Evolutionary conservation across 106 monocot genomes (phyloP).

Genomic region (Acorus gramineus): DNA sequence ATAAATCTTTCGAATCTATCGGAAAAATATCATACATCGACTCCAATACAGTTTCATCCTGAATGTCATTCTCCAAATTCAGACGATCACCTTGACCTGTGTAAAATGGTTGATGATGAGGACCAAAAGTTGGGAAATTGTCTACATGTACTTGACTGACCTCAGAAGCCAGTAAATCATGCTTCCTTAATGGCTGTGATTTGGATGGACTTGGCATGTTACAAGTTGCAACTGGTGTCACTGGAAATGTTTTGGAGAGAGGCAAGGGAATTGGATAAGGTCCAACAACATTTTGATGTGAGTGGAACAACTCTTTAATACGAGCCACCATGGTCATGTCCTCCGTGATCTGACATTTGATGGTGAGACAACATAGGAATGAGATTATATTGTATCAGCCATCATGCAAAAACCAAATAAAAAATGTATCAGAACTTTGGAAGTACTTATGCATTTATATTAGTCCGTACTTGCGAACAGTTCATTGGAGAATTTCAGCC

Average conservation of each 20-base stretch:
- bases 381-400: neutral
- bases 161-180: neutral
- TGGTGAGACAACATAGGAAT: neutral
- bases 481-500: no score
- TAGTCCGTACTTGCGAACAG: no score
- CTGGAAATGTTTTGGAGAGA: neutral
- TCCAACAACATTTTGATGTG: conserved; percentile 12
- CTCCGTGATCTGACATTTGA: conserved; percentile 25
- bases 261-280: neutral
- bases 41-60: neutral
- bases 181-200: neutral
- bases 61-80: neutral
- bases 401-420: no score
- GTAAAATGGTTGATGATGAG: conserved; percentile 2
- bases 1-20: conserved; percentile 6
- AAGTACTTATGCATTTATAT: no score
- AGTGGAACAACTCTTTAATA: conserved; percentile 33
- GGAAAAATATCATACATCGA: conserved; percentile 10
- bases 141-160: conserved; percentile 4
- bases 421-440: no score
- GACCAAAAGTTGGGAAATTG: neutral
- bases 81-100: conserved; percentile 14
- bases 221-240: neutral
- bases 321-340: conserved; percentile 24
- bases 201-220: neutral